These are phyloP conservation scores for Physcomitrium patens DNA, from an alignment of 225 moss, liverwort and hornwort species.

Conservation along the genomic window DNA sequence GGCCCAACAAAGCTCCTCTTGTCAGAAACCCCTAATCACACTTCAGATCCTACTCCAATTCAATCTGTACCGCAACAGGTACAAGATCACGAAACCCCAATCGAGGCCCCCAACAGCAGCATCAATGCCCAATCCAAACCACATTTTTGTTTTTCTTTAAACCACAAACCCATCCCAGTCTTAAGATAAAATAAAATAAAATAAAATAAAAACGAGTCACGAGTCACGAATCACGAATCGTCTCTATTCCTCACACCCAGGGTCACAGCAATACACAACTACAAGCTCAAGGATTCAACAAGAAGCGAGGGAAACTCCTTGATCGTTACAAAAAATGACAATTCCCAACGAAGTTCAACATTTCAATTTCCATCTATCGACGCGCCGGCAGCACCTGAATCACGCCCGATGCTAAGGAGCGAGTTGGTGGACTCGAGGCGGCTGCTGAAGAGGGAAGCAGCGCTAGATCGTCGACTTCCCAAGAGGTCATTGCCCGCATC, in stretches of 20 bases:
- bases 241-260: background rate
- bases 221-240: background rate
- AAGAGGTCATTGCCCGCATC: slow-evolving; percentile 43
- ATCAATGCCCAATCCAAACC: background rate
- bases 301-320: background rate
- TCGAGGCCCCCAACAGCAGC: background rate
- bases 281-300: background rate
- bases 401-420: slow-evolving; percentile 42
- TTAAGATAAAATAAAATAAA: too few relatives aligned
- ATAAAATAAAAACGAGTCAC: background rate
- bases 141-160: background rate
- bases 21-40: slow-evolving; percentile 17
- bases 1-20: slow-evolving; percentile 4
- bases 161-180: too few relatives aligned
- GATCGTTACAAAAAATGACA: background rate
- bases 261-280: background rate
- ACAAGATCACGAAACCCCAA: background rate
- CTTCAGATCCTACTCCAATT: too few relatives aligned
- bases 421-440: slow-evolving; percentile 45
- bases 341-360: background rate
- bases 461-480: slow-evolving; percentile 49
- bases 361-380: background rate
- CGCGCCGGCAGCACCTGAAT: slow-evolving; percentile 29
- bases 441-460: slow-evolving; percentile 43
- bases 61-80: background rate